Evolutionary conservation across 176 grass and related monocot species (phyloP).

Genomic region (Lolium rigidum): DNA sequence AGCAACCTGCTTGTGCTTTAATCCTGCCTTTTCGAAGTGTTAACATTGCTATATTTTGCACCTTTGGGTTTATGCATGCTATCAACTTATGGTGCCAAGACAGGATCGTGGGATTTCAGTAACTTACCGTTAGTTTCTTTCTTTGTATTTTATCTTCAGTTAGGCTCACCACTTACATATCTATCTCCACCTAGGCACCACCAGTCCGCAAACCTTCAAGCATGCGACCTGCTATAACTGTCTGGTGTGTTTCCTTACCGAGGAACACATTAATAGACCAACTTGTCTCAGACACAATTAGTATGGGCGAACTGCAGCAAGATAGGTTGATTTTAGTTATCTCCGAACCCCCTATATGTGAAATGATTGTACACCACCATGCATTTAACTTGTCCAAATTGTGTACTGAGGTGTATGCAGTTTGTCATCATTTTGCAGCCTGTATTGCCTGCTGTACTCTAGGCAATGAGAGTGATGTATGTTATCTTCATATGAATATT

Average conservation of each 20-base stretch:
- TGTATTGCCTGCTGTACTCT: background rate
- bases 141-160: background rate
- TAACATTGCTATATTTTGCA: background rate
- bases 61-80: conserved; percentile 1
- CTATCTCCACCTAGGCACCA: too few species aligned
- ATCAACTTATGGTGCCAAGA: background rate
- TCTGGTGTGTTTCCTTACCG: too few species aligned
- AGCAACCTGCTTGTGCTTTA: conserved; percentile 6
- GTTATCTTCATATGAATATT: background rate
- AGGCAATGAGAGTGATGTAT: background rate
- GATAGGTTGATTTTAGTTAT: too few species aligned
- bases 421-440: background rate
- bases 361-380: background rate
- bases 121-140: background rate
- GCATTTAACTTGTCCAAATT: conserved; percentile 11
- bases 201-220: background rate
- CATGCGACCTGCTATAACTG: background rate
- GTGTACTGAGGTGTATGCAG: background rate
- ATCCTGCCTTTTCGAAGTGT: background rate
- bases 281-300: background rate
- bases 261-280: background rate
- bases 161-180: background rate
- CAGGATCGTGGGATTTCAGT: background rate
- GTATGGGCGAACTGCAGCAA: background rate
- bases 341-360: background rate